Percentiles rank a stretch among this genome's conserved stretches.
These are phyloP conservation scores for Coleophoma cylindrospora DNA, from an alignment of 2,329 filamentous ascomycete genomes.

Conservation along the genomic window DNA sequence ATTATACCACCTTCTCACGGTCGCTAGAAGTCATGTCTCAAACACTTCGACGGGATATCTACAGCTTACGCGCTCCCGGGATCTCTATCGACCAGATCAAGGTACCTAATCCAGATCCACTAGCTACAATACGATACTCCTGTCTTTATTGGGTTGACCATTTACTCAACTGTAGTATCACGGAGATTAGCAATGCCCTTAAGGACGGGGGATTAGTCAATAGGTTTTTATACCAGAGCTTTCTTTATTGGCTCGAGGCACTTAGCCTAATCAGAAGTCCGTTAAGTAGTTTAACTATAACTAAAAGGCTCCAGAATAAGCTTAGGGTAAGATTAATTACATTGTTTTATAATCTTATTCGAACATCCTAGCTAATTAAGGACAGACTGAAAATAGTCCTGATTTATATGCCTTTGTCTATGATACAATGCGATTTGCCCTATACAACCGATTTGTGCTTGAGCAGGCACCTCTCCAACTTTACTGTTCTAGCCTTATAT, in stretches of 20 bases:
- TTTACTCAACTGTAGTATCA: conserved; percentile 14
- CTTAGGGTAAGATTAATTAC: not conserved
- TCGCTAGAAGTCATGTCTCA: no score
- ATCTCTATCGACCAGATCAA: conserved; percentile 16
- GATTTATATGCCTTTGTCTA: not conserved
- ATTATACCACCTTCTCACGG: no score
- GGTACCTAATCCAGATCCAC: conserved; percentile 18
- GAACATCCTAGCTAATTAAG: no score
- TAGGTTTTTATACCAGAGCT: conserved; percentile 26
- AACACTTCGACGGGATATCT: conserved; percentile 33
- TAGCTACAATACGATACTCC: conserved; percentile 12
- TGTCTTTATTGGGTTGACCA: no score
- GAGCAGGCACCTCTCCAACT: conserved; percentile 23
- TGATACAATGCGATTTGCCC: not conserved
- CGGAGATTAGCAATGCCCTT: conserved; percentile 18
- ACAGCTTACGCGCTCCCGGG: conserved; percentile 20
- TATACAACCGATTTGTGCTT: conserved; percentile 10
- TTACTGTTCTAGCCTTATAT: conserved; percentile 23
- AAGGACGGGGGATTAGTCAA: conserved; percentile 20
- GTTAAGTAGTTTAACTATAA: not conserved
- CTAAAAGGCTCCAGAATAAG: not conserved
- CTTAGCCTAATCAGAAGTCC: not conserved
- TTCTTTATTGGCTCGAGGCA: conserved; percentile 14
- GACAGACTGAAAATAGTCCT: not conserved
- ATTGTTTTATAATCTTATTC: not conserved